A percentile compares a stretch with the other conserved stretches of the same genome.
These are phyloP conservation scores for Orbilia oligospora DNA, from an alignment of 2,329 filamentous ascomycete species.

Conservation along the genomic window DNA sequence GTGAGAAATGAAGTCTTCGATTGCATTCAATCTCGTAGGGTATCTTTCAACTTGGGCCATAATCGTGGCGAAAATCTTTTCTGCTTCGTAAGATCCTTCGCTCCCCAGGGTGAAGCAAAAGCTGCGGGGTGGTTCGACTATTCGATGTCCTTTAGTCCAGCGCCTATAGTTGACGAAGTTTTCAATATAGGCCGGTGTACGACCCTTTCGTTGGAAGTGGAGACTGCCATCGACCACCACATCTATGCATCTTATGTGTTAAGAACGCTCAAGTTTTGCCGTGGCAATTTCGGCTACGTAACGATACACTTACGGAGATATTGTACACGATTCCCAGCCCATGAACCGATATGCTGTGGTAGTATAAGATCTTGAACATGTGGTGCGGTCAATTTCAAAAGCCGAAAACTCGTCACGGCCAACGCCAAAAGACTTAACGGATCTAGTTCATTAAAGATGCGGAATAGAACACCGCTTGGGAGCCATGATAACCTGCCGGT, in stretches of 20 bases:
- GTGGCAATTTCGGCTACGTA: background rate
- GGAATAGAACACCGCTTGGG: background rate
- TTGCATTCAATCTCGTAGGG: background rate
- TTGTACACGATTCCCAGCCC: conserved; percentile 23
- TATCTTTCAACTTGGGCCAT: background rate
- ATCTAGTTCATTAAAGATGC: conserved; percentile 25
- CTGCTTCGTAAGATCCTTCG: background rate
- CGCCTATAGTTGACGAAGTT: background rate
- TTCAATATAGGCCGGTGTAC: background rate
- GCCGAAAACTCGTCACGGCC: background rate
- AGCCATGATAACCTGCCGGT: background rate
- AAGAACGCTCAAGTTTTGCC: no score
- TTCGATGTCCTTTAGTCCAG: background rate
- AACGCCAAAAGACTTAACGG: conserved; percentile 15
- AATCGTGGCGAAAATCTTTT: background rate
- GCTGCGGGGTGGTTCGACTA: background rate
- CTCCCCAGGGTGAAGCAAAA: background rate
- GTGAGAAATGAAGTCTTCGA: background rate
- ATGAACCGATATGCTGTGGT: conserved; percentile 37
- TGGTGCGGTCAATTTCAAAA: background rate
- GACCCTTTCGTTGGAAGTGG: background rate
- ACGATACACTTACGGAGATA: conserved; percentile 36
- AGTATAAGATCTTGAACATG: conserved; percentile 16
- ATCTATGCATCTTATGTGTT: background rate
- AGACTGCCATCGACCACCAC: background rate